These are phyloP conservation scores for Silene vulgaris DNA, from an alignment of 179 eudicot species.

Conservation along the genomic window DNA sequence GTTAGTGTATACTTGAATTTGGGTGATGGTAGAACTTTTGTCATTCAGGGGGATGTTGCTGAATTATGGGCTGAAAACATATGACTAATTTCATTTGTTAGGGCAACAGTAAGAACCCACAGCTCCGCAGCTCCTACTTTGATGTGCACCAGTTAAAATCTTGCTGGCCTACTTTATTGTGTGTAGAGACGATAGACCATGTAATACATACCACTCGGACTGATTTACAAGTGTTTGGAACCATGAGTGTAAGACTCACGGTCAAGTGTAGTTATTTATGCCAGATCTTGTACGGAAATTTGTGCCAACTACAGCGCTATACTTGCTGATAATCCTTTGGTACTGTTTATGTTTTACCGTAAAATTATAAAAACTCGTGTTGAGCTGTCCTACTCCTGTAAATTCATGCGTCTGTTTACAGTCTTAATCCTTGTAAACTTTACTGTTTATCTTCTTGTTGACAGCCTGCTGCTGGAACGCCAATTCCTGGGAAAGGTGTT, in stretches of 20 bases:
- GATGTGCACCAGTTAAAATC: no score
- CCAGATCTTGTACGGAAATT: not conserved
- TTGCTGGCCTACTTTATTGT: no score
- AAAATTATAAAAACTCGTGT: not conserved
- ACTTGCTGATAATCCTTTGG: not conserved
- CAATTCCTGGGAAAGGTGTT: slow-evolving; percentile 59
- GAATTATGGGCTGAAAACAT: no score
- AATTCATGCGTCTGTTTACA: not conserved
- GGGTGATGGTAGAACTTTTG: not conserved
- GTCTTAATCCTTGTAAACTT: not conserved
- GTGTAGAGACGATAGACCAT: no score
- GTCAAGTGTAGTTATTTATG: no score
- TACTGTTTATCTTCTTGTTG: slow-evolving; percentile 1
- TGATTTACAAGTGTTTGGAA: no score
- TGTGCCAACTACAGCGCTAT: not conserved
- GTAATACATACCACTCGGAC: no score
- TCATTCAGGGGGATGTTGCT: not conserved
- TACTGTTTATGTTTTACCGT: not conserved
- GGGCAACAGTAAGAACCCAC: no score
- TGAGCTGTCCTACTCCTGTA: not conserved
- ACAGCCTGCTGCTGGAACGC: slow-evolving; percentile 73
- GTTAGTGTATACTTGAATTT: not conserved
- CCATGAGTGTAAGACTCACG: no score
- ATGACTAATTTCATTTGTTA: no score
- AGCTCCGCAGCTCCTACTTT: no score